Evolutionary conservation across 495 filamentous ascomycete species (phyloP).

Genomic region (Collariella sp.): DNA sequence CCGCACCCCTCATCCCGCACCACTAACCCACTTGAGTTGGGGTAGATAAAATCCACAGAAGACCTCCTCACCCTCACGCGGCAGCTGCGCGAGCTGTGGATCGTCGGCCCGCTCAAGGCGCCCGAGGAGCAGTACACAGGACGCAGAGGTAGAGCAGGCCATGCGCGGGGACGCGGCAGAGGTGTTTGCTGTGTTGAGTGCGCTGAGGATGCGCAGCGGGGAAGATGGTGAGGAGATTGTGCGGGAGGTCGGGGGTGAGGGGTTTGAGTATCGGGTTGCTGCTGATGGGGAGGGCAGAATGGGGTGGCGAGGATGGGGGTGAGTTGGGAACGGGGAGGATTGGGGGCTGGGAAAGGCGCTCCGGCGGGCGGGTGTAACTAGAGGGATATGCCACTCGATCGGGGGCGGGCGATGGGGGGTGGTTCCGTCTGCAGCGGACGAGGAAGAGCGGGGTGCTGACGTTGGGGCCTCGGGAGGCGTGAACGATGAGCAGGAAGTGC

Average conservation of each 20-base stretch:
- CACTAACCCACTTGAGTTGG: background rate
- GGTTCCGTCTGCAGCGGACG: background rate
- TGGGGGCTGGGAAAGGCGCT: too few relatives aligned
- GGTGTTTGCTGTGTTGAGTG: constrained; percentile 10
- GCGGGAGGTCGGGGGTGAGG: too few relatives aligned
- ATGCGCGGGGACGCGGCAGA: constrained; percentile 17
- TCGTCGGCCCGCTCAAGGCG: constrained; percentile 32
- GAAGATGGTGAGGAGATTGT: background rate
- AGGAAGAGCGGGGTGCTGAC: too few relatives aligned
- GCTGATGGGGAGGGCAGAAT: too few relatives aligned
- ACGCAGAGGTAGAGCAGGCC: constrained; percentile 21
- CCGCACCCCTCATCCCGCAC: background rate
- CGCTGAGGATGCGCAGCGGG: constrained; percentile 6
- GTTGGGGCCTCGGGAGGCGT: too few relatives aligned
- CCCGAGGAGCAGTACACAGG: constrained; percentile 26
- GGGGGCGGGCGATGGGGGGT: background rate
- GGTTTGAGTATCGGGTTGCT: too few relatives aligned
- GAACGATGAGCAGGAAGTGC: too few relatives aligned
- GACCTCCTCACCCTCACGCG: constrained; percentile 34
- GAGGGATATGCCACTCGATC: background rate
- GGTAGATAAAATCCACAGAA: constrained; percentile 25
- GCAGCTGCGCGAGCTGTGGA: constrained; percentile 37
- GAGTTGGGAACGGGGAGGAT: background rate
- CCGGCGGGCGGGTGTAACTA: background rate
- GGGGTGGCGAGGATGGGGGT: too few relatives aligned